Conservation (phyloP, 306 rosid species). For the Gastrolobium villosum region DNA sequence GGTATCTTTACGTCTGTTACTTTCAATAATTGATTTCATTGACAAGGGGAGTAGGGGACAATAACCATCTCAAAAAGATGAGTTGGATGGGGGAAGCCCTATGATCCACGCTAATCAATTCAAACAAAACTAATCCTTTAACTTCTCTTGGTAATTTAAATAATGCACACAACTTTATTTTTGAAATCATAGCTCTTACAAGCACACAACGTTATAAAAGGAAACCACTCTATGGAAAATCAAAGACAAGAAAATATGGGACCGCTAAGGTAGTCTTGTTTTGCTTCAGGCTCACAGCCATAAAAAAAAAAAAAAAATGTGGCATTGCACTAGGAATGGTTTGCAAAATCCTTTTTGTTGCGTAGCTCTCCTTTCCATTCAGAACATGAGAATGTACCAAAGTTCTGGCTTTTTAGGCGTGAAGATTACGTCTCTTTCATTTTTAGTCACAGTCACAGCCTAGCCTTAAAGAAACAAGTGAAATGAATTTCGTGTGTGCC, state of each 20-base stretch:
- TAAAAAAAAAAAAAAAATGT: conserved; percentile 41
- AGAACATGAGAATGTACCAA: conserved; percentile 33
- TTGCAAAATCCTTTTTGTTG: conserved; percentile 42
- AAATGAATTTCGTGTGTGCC: conserved; percentile 40
- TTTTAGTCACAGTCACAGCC: conserved; percentile 51
- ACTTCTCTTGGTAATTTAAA: conserved; percentile 42
- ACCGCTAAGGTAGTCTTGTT: conserved; percentile 31
- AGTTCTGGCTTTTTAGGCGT: conserved; percentile 32
- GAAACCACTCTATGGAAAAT: conserved; percentile 6
- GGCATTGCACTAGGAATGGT: conserved; percentile 28
- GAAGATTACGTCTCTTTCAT: conserved; percentile 49
- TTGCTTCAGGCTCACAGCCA: conserved; percentile 16
- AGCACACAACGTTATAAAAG: conserved; percentile 32
- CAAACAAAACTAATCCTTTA: conserved; percentile 34
- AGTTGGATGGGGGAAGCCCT: conserved; percentile 40
- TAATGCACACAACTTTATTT: conserved; percentile 34
- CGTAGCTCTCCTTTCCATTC: conserved; percentile 26
- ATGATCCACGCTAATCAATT: conserved; percentile 14
- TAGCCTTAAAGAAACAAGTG: conserved; percentile 54
- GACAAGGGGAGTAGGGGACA: conserved; percentile 32
- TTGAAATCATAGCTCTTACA: conserved; percentile 33
- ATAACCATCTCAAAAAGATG: conserved; percentile 27
- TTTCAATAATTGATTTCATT: conserved; percentile 50
- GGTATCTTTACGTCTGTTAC: conserved; percentile 42
- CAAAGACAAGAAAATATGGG: conserved; percentile 45